These are phyloP conservation scores for Coemansia sp. DNA, from an alignment of 192 early-diverging fungal species.

Conservation along the genomic window DNA sequence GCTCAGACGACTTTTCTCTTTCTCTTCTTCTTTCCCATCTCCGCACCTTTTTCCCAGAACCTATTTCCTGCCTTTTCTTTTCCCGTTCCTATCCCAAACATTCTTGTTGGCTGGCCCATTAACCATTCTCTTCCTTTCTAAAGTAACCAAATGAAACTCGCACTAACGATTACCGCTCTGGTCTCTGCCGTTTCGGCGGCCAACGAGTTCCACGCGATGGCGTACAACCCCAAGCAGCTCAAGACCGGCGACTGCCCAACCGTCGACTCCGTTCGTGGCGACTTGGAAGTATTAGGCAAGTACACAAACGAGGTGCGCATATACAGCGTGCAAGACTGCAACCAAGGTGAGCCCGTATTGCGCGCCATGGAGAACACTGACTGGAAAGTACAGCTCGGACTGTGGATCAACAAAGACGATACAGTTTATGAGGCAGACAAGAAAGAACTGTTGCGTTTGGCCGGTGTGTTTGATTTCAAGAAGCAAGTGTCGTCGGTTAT, in stretches of 20 bases:
- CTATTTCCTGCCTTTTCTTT: background rate
- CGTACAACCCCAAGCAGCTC: conserved; percentile 59
- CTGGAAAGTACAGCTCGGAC: conserved; percentile 61
- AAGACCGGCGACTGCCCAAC: conserved; percentile 62
- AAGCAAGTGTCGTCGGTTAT: conserved; percentile 57
- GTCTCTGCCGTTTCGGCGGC: conserved; percentile 29
- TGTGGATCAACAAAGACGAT: conserved; percentile 64
- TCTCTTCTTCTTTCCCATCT: background rate
- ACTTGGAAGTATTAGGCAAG: conserved; percentile 58
- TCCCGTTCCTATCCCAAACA: background rate
- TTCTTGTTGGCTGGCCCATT: background rate
- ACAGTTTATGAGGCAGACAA: conserved; percentile 42
- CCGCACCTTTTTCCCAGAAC: background rate
- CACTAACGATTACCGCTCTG: conserved; percentile 23
- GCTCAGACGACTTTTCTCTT: background rate
- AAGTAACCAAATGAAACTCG: conserved; percentile 31
- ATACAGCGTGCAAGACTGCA: conserved; percentile 65
- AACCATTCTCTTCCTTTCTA: background rate
- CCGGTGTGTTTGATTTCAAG: conserved; percentile 45
- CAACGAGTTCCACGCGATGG: conserved; percentile 55
- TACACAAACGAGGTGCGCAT: conserved; percentile 61
- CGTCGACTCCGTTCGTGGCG: conserved; percentile 58
- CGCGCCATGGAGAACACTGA: conserved; percentile 62
- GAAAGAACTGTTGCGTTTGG: conserved; percentile 41
- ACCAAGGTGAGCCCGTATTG: conserved; percentile 60